These are phyloP conservation scores for Aspergillus viridinutans DNA, from an alignment of 2,329 filamentous ascomycete genomes.

Conservation along the genomic window DNA sequence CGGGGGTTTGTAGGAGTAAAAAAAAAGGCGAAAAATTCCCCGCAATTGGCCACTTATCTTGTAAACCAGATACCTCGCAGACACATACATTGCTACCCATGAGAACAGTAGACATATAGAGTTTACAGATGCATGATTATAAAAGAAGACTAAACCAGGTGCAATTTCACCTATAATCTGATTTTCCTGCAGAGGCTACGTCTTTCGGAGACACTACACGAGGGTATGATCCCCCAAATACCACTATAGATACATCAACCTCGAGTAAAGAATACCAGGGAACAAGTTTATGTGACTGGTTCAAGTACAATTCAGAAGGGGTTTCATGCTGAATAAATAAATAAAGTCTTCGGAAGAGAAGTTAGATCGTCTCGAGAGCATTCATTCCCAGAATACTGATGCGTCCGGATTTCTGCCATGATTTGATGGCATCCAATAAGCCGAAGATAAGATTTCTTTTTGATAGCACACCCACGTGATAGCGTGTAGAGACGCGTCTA, in stretches of 20 bases:
- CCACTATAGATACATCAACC: too few relatives aligned
- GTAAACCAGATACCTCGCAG: background rate
- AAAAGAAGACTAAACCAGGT: background rate
- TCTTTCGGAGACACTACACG: background rate
- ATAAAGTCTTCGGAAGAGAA: background rate
- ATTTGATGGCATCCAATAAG: background rate
- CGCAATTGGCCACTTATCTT: background rate
- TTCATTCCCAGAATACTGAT: background rate
- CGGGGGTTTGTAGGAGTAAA: slow-evolving; percentile 1
- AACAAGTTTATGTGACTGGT: background rate
- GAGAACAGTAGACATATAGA: background rate
- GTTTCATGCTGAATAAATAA: background rate
- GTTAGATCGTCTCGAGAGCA: background rate
- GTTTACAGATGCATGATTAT: background rate
- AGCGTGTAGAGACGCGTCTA: slow-evolving; percentile 21
- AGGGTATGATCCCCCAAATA: background rate
- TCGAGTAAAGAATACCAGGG: background rate
- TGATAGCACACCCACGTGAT: slow-evolving; percentile 17
- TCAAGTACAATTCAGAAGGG: background rate
- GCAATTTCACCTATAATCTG: background rate
- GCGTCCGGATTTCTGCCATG: background rate
- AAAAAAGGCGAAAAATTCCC: slow-evolving; percentile 2
- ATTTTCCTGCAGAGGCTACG: background rate
- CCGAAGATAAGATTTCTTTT: background rate
- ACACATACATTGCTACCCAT: background rate